Evolutionary conservation across 495 filamentous ascomycete genomes (phyloP), one percentile per base, ranked within the genome.

Genomic region (Podospora appendiculata): DNA sequence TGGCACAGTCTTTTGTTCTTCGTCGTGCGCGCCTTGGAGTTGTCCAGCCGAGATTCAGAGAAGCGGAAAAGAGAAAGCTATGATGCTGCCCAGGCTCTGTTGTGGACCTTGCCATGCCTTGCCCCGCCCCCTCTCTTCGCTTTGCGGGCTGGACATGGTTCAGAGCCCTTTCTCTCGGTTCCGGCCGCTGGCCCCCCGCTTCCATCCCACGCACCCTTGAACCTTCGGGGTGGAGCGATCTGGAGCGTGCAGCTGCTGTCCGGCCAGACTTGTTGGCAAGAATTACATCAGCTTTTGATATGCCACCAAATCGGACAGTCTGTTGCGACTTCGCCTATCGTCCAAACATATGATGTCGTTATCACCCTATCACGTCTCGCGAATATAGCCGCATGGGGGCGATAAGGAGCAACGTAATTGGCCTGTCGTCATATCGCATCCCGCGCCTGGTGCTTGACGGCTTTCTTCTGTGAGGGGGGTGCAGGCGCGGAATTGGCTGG

Each of bases 341-440:
- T 18, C 49, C 25, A 16, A 25, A 14, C n/a, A 36, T 12, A 33
- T 19, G 16, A 17, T 32, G 16, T 10, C 38, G 13, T 33, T 39
- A 36, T 40, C 32, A n/a, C 44, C 62, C 51, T 60, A 62, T 60
- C 60, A 60, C 40, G 18, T 41, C 14, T 34, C 36, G 32, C 32
- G 49, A 53, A 47, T 51, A 60, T 50, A 61, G 54, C 53, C 54
- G 55, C 57, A 59, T 60, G 51, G 58, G 55, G 48, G 47, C 60
- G 62, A 67, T 67, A 64, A 67, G 64, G 54, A 41, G 40, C 35
- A 45, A 18, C 36, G 38, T 58, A 56, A 64, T 58, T 56, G 56
- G 52, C 56, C 41, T 68, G 62, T 61, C 62, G 64, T 64, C 66
- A 69, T 62, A 57, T 58, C 45, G 48, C 60, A 63, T 69, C 66